Evolutionary conservation across 2,329 filamentous ascomycete species (phyloP), one percentile per base, ranked within the genome.

Genomic region (Fusarium devonianum): DNA sequence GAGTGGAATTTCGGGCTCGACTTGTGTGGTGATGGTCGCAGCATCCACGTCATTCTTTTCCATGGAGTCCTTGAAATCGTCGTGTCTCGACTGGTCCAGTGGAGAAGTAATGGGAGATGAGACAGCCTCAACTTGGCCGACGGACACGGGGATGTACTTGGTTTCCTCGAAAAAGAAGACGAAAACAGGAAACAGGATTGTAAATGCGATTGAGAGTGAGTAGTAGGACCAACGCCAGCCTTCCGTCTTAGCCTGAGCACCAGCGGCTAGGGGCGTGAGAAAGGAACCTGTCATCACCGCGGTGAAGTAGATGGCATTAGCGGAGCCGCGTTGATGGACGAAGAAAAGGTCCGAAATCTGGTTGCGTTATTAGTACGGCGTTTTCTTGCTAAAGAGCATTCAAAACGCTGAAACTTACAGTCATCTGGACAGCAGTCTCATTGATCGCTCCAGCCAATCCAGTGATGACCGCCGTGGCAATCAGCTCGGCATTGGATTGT

Each of bases 381-480:
- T 12, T 0, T 1, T 3, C 1, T 14, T 1, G 0, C 3, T 11
- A 3, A 1, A 3, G 3, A 9, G 22, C 4, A 25, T 10, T 0
- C 1, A 0, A 12, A 32, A 16, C 5, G 19, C 2, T 7, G 10
- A 23, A 7, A 45, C 58, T 52, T 6, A 68, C 67, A 1, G 70
- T 75, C 56, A 76, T 74, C 33, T 74, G 70, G 0, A 67, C 67
- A 11, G 71, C 67, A 1, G 70, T 69, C 33, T 75, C 72, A n/a
- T 74, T 75, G 1, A 70, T 69, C 3, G 73, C 69, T 4, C 71
- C 72, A 2, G 71, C 69, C 12, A 75, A 42, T 0, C 73, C 73
- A 7, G 66, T 65, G 0, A 71, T 47, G 0, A 69, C 13, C 17
- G 63, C 62, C 4, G 58, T 65, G 2, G 61, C 4, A 10, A 64